Evolutionary conservation across 345 rosid genomes (phyloP).

Genomic region (Pistacia atlantica): DNA sequence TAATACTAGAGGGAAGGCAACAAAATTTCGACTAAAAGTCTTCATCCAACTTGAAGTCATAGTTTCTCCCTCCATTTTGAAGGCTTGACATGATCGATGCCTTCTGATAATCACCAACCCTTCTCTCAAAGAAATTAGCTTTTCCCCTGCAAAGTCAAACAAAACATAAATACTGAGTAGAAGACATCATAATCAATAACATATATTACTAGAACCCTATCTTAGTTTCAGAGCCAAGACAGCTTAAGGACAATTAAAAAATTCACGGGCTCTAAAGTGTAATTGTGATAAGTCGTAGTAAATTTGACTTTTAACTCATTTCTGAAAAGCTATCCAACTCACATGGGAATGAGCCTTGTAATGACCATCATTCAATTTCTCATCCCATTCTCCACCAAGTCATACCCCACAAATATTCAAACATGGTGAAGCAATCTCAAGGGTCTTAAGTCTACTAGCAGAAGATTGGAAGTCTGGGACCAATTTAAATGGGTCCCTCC

Average conservation of each 20-base stretch:
- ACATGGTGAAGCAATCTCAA: not conserved
- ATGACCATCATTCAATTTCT: not conserved
- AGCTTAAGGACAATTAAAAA: conserved; percentile 4
- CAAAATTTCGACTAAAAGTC: conserved; percentile 50
- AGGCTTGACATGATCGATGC: conserved; percentile 90
- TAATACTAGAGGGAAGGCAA: conserved; percentile 4
- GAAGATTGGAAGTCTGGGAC: not conserved
- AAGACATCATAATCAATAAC: not conserved
- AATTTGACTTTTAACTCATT: not conserved
- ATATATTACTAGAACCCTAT: not conserved
- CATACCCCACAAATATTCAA: not conserved
- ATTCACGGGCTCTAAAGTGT: conserved; percentile 13
- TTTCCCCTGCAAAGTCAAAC: conserved; percentile 63
- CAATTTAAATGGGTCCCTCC: conserved; percentile 8
- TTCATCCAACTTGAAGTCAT: conserved; percentile 69
- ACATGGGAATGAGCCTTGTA: not conserved
- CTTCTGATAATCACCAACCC: conserved; percentile 92
- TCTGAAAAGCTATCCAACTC: not conserved
- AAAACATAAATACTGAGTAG: not conserved
- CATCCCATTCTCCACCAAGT: too few species aligned
- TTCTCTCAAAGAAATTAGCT: conserved; percentile 81
- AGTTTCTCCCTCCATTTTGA: conserved; percentile 61
- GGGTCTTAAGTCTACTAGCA: not conserved
- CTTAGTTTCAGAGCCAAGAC: not conserved
- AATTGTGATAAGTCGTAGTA: not conserved